Conservation (phyloP, 2,329 filamentous ascomycete genomes). For the Xylaria multiplex region DNA sequence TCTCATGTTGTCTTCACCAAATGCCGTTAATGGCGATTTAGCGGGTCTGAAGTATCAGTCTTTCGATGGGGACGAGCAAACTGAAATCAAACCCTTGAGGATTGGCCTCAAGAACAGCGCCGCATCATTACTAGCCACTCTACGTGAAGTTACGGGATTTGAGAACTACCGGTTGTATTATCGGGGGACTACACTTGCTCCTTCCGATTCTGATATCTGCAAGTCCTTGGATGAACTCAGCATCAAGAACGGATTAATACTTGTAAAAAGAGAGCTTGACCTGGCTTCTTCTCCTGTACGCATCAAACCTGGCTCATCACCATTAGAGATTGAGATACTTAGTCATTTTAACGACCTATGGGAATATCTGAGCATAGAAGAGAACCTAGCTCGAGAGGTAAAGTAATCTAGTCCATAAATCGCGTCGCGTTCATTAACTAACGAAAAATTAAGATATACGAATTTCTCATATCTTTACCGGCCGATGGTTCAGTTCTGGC, state of each 20-base stretch:
- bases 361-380: constrained; percentile 78
- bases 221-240: constrained; percentile 75
- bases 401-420: background rate
- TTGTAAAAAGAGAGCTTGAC: constrained; percentile 70
- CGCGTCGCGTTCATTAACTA: constrained; percentile 9
- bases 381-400: constrained; percentile 74
- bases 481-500: constrained; percentile 70
- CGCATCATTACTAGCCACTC: constrained; percentile 72
- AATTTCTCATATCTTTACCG: constrained; percentile 76
- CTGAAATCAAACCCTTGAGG: constrained; percentile 68
- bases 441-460: constrained; percentile 65
- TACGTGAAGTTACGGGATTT: constrained; percentile 78
- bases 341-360: constrained; percentile 87
- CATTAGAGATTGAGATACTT: constrained; percentile 81
- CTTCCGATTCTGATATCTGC: constrained; percentile 67
- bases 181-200: constrained; percentile 71
- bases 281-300: constrained; percentile 55
- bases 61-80: constrained; percentile 70
- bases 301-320: constrained; percentile 63
- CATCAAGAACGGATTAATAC: constrained; percentile 70
- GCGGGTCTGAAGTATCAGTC: constrained; percentile 78
- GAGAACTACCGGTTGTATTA: constrained; percentile 79
- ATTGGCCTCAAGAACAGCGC: constrained; percentile 78
- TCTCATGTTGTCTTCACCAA: constrained; percentile 61
- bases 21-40: constrained; percentile 68